Base-by-base conservation (phyloP, 2,329 filamentous ascomycete species). In the Clonostachys solani region DNA sequence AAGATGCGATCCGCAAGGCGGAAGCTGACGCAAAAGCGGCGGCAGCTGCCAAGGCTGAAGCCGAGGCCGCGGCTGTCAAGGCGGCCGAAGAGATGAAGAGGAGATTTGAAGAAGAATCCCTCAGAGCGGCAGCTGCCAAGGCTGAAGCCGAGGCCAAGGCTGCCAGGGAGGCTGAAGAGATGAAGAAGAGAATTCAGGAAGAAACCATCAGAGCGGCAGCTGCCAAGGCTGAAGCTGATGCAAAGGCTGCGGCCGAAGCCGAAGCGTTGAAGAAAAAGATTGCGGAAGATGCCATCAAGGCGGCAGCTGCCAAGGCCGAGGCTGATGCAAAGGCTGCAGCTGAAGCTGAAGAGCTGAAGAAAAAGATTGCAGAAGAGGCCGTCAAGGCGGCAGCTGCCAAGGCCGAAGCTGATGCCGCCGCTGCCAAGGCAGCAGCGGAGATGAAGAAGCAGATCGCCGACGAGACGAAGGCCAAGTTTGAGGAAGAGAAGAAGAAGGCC, bases 401-500 rank as follows among this genome's bases (percentile, higher is more conserved):
- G 13, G 59, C 59, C 35, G 66, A 63, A 36, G 69, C 69, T 40
- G 69, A 71, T 50, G 60, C 55, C 10, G 60, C 72, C 41, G 73
- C 73, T 16, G 68, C 59, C 15, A 54, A 62, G 50, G 63, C 58
- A 70, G 67, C 46, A 61, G 62, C 15, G 48, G 47, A 44, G 73
- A 74, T 18, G 72, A 78, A 52, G 68, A 71, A 12, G 73, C 61
- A 58, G 47, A 48, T 66, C 19, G 61, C 65, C 18, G 60, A 65
- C 12, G 65, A 64, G 43, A 58, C 66, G 34, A 66, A 55, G 51
- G 63, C 61, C 79, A 57, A 68, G 52, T 54, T 74, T 17, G 56
- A 75, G 36, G 71, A 73, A 36, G 67, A 69, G 16, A 73, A 74
- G 57, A 73, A 74, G 57, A 74, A 74, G 56, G 65, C 68, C 9